Conservation (phyloP, 805 yeast species). For the Suhomyces xylopsoci region DNA sequence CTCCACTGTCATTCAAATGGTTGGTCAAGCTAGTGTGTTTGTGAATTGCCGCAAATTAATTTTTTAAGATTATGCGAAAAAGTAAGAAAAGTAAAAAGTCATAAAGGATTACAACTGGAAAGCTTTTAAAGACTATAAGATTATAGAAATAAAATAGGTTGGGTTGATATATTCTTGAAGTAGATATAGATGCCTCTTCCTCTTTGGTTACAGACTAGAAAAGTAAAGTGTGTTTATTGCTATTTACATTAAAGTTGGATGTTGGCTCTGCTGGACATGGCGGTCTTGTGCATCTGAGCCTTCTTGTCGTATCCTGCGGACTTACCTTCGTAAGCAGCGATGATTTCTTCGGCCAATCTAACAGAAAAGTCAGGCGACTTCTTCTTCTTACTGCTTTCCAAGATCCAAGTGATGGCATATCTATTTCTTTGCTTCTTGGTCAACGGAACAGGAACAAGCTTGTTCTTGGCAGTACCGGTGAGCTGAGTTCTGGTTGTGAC, state of each 20-base stretch:
- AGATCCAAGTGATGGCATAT: conserved; percentile 86
- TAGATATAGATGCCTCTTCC: too few species aligned
- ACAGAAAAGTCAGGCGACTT: conserved; percentile 80
- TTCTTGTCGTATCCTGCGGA: conserved; percentile 83
- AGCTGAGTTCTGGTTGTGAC: conserved; percentile 72
- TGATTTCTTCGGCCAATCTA: conserved; percentile 85
- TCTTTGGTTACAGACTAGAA: not conserved
- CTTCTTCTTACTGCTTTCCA: conserved; percentile 79
- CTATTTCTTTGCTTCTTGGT: conserved; percentile 79
- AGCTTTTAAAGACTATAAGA: too few species aligned
- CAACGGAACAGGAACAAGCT: conserved; percentile 78
- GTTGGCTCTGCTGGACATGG: conserved; percentile 85
- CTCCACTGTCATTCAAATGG: not conserved
- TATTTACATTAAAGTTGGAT: conserved; percentile 22
- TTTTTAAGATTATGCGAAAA: not conserved
- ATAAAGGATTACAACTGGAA: too few species aligned
- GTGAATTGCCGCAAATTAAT: not conserved
- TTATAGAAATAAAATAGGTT: too few species aligned
- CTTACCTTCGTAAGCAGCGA: conserved; percentile 72
- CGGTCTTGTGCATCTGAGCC: conserved; percentile 77
- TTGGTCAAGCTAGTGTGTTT: not conserved
- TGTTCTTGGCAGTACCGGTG: conserved; percentile 83
- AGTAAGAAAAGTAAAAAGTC: not conserved
- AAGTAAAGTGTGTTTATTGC: conserved; percentile 8
- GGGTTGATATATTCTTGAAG: too few species aligned